These are phyloP conservation scores for Hymenoscyphus infarciens DNA, from an alignment of 2,329 filamentous ascomycete species.

Conservation along the genomic window DNA sequence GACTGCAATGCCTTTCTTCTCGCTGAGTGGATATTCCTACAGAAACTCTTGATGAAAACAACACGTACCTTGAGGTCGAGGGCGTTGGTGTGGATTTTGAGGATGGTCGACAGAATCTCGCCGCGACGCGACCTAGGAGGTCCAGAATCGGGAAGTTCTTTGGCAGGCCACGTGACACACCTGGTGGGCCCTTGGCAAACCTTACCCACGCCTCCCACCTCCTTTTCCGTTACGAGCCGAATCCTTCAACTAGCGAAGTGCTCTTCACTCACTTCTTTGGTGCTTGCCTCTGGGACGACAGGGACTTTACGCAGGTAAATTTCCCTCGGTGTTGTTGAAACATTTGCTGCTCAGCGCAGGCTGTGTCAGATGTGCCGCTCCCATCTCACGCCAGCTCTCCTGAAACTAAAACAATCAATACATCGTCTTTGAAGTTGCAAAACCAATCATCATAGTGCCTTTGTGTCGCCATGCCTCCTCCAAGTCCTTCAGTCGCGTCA, in stretches of 20 bases:
- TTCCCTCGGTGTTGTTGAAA: too few relatives aligned
- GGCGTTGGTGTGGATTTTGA: conserved; percentile 7
- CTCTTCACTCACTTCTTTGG: too few relatives aligned
- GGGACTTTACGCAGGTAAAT: too few relatives aligned
- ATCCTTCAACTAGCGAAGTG: too few relatives aligned
- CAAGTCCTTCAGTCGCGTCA: neutral
- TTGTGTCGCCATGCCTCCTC: neutral
- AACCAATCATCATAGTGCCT: neutral
- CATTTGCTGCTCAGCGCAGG: too few relatives aligned
- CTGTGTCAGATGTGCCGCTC: too few relatives aligned
- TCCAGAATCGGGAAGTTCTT: conserved; percentile 1
- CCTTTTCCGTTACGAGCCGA: too few relatives aligned
- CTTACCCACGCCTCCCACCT: too few relatives aligned
- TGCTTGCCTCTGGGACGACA: too few relatives aligned
- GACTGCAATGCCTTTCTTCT: neutral
- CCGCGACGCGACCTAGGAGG: conserved; percentile 1
- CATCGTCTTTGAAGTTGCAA: neutral
- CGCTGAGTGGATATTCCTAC: neutral
- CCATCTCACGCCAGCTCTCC: neutral
- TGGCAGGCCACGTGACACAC: neutral
- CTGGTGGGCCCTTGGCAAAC: neutral
- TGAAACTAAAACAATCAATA: neutral
- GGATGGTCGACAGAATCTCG: neutral
- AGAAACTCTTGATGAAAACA: neutral
- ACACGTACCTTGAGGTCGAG: conserved; percentile 11